Evolutionary conservation across 495 filamentous ascomycete species (phyloP).

Genomic region (Aspergillus homomorphus): DNA sequence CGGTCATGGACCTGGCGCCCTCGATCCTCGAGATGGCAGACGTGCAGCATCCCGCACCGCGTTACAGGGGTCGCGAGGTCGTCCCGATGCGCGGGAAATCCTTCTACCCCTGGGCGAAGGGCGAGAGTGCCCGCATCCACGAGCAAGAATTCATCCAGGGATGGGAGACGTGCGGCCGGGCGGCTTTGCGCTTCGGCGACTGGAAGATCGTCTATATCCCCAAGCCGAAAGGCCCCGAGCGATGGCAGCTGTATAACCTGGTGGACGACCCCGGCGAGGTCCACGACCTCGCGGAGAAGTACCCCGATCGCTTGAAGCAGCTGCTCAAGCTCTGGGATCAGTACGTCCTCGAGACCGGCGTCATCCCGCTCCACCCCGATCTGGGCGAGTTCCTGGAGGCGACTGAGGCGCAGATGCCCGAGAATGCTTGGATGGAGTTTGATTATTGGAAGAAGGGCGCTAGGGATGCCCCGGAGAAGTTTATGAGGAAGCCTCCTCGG

Average conservation of each 20-base stretch:
- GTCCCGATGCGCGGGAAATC: slow-evolving; percentile 56
- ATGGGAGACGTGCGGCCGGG: slow-evolving; percentile 47
- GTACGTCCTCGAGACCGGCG: slow-evolving; percentile 60
- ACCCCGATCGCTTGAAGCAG: slow-evolving; percentile 53
- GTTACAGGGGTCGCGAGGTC: slow-evolving; percentile 54
- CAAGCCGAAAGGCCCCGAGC: slow-evolving; percentile 46
- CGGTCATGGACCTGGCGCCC: slow-evolving; percentile 62
- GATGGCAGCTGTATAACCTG: slow-evolving; percentile 50
- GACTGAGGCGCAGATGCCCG: slow-evolving; percentile 64
- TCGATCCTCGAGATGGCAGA: slow-evolving; percentile 62
- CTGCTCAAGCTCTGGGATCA: slow-evolving; percentile 54
- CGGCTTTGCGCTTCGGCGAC: slow-evolving; percentile 44
- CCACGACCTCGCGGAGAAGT: slow-evolving; percentile 53
- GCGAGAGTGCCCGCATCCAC: slow-evolving; percentile 38
- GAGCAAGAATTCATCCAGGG: slow-evolving; percentile 46
- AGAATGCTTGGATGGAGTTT: slow-evolving; percentile 68
- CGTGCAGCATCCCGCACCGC: slow-evolving; percentile 54
- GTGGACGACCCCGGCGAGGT: slow-evolving; percentile 50
- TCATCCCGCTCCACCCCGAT: slow-evolving; percentile 45
- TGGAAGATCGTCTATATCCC: slow-evolving; percentile 52
- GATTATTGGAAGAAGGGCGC: slow-evolving; percentile 66
- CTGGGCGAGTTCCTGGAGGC: slow-evolving; percentile 49
- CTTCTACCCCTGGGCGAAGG: slow-evolving; percentile 42
- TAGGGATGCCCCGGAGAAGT: slow-evolving; percentile 53
- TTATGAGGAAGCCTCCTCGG: slow-evolving; percentile 48